Evolutionary conservation across 805 yeast genomes (phyloP), one percentile per base, ranked within the genome.

Genomic region (Starmerella ratchasimensis): DNA sequence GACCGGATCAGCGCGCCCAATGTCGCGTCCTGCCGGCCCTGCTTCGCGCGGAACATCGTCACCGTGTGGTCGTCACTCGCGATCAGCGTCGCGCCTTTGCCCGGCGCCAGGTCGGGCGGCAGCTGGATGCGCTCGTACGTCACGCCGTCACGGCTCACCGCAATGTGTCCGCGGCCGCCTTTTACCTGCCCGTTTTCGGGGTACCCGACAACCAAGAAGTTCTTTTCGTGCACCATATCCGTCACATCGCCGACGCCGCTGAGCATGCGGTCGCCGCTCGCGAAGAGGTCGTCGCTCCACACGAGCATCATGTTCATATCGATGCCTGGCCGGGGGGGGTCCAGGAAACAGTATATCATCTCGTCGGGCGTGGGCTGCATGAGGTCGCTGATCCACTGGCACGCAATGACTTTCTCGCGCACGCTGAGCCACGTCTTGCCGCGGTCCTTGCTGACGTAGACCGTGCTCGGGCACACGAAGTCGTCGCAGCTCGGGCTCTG

Each of bases 1-100:
- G 94, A 82, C 52, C 88, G 88, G 52, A 90, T 63, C 15, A 90
- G 60, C 1, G 82, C 66, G 14, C 98, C 98, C 55, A 56, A 76
- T 50, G 82, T 90, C 5, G 15, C 23, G 14, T 32, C 35, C 6
- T 15, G 7, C 17, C 21, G 8, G 4, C 21, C 28, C 10, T 32
- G 6, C 9, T 11, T 20, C n/a, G 22, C 28, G 17, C 23, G 28
- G 16, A 83, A 96, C 59, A 90, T 53, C 57, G 84, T 79, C 4
- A 90, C 64, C 2, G 93, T 72, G 23, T 76, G 70, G 0, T 83
- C 67, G 20, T 68, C 68, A 1, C 88, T 72, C 28, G 81, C 83
- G 29, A 90, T 62, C 18, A 88, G 68, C 0, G 95, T 86, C 58
- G 81, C 84, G 0, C 83, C 80, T 42, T 70, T 72, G 45, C 75